phyloP scores from a whole-genome alignment of 495 filamentous ascomycete genomes.

The Aspergillus nidulans region DNA sequence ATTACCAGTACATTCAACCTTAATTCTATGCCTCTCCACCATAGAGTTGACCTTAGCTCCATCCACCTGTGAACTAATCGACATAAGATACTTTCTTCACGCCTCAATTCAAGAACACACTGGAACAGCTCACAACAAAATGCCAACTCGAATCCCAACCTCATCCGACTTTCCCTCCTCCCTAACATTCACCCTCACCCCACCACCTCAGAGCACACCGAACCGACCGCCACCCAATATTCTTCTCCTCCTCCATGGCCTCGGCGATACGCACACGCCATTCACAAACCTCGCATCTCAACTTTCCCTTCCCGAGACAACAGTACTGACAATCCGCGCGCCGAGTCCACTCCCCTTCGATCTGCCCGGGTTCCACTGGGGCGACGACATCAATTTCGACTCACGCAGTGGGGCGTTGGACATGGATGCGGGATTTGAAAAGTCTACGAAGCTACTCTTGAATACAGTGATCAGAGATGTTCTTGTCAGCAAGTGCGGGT shows the following conservation, averaged over 20 bases:
- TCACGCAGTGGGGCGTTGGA: constrained; percentile 60
- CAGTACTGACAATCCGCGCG: constrained; percentile 69
- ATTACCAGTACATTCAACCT: neutral
- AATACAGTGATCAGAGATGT: constrained; percentile 55
- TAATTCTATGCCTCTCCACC: neutral
- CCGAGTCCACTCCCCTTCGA: constrained; percentile 69
- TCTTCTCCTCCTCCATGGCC: constrained; percentile 84
- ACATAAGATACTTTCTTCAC: no score
- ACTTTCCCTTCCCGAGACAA: constrained; percentile 76
- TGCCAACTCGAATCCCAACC: constrained; percentile 35
- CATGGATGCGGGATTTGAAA: constrained; percentile 71
- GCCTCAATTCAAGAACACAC: no score
- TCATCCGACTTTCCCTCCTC: constrained; percentile 49
- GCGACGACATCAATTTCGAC: constrained; percentile 77
- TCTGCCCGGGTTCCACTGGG: constrained; percentile 84
- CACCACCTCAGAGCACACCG: constrained; percentile 18
- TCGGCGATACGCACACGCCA: constrained; percentile 69
- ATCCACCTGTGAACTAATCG: neutral
- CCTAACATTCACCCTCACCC: constrained; percentile 43
- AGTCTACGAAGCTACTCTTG: constrained; percentile 45
- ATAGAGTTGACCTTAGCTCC: neutral
- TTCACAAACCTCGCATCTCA: constrained; percentile 71
- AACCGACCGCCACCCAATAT: constrained; percentile 50
- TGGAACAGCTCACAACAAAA: constrained; percentile 16
- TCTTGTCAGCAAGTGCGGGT: constrained; percentile 67